phyloP scores from a whole-genome alignment of 805 yeast genomes.

The Nakazawaea anatomiae region DNA sequence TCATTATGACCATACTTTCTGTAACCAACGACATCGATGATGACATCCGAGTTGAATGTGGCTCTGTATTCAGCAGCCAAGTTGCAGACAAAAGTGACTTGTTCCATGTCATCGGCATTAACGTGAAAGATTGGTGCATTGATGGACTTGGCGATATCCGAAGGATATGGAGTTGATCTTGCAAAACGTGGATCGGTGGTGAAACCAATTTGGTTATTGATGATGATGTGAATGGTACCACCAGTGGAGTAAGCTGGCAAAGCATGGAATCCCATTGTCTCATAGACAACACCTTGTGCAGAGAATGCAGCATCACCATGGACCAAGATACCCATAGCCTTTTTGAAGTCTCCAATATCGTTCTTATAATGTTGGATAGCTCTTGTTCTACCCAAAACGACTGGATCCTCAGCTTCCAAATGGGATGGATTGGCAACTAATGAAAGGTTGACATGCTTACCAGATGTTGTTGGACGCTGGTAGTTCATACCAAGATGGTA shows the following conservation, averaged over 20 bases:
- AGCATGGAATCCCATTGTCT: conserved; percentile 90
- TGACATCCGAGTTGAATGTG: conserved; percentile 92
- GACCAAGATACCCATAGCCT: conserved; percentile 86
- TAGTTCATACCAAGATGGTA: conserved; percentile 99
- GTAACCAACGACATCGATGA: conserved; percentile 96
- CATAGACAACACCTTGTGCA: conserved; percentile 98
- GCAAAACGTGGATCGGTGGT: conserved; percentile 98
- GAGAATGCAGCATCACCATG: conserved; percentile 99
- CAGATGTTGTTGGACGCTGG: conserved; percentile 97
- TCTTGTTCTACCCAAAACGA: conserved; percentile 95
- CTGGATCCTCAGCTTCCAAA: conserved; percentile 98
- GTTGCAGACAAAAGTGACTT: conserved; percentile 84
- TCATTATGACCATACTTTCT: conserved; percentile 99
- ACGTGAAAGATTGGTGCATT: conserved; percentile 99
- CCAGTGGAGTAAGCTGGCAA: conserved; percentile 96
- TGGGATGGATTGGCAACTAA: conserved; percentile 99
- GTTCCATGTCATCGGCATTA: conserved; percentile 96
- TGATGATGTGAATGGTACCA: conserved; percentile 95
- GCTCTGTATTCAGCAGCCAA: conserved; percentile 99
- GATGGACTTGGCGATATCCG: conserved; percentile 93
- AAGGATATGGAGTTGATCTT: conserved; percentile 96
- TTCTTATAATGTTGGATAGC: conserved; percentile 89
- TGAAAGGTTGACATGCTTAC: conserved; percentile 91
- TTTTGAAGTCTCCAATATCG: conserved; percentile 75
- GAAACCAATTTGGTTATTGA: conserved; percentile 98